Base-by-base conservation (phyloP, 148 eudicot species). In the Cornus controversa region DNA sequence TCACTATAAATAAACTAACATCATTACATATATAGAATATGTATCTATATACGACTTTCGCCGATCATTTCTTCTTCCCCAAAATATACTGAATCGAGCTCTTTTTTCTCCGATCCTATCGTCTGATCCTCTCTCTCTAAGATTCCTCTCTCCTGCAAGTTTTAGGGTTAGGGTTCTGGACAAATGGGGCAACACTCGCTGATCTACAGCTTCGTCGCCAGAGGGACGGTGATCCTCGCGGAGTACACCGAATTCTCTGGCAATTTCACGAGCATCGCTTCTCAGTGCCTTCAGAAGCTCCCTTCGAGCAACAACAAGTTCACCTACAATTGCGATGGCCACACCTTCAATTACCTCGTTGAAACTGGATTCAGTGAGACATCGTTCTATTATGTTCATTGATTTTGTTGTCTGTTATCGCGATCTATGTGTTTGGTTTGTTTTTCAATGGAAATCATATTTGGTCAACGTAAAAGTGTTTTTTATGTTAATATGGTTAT, bases 321-420 rank as follows among this genome's bases (percentile, higher is more conserved):
- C 36, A 79, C 82, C 66, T 79, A 79, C 77, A 79, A 73, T 34
- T 79, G 82, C 53, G 82, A 79, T 24, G 82, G 72, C n/a, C 82
- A 79, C 57, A 79, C 82, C 73, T 79, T 79, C 66, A 79, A 79
- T 53, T 79, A 79, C 77, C 77, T 79, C 68, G 82, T 79, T 13
- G 82, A 79, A 25, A 74, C 73, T 37, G 82, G 82, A 28, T 79
- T 73, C 77, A 79, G 82, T 79, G 13, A 66, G 72, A 70, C 68
- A 18, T 70, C 22, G 1, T 34, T 14, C 60, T 16, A 10, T 28
- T 31, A 4, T 3, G 15, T 24, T 70, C n/a, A 8, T 62, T 15
- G 8, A 7, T 53, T 47, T n/a, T n/a, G 42, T 29, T 76, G 27
- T 27, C 26, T 2, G 54, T 67, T 5, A 10, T 53, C 14, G n/a